Base-by-base conservation (phyloP, 164 flowering plant genomes). In the Cinnamomum micranthum region DNA sequence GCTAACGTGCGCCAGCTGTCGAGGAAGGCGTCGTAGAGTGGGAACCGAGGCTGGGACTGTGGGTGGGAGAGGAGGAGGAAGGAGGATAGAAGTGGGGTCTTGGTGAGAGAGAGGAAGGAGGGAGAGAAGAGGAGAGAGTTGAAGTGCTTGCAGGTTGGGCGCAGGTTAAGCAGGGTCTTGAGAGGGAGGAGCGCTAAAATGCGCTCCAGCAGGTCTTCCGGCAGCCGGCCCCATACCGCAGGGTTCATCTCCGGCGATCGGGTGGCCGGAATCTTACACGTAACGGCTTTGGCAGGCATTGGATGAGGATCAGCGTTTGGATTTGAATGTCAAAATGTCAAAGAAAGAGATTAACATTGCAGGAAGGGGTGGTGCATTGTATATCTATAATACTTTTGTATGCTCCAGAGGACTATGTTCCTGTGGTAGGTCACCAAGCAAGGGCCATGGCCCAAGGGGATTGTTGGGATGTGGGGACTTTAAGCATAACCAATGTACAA, bases 41-140 rank as follows among this genome's bases (percentile, higher is more conserved):
- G 81, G 77, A 77, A 84, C 9, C 69, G 77, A 27, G 27, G 76
- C 41, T 58, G 75, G 33, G 82, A 79, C 23, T 85, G 93, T 3
- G 95, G 91, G 74, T 92, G 92, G 27, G 92, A 86, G 19, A 89
- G 87, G n/a, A 92, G 73, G 69, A 90, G 82, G 55, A 86, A 89
- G 4, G 90, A 82, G 41, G 88, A 81, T 64, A 82, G 60, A 64
- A 77, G 67, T 1, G 80, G 70, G 11, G 82, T 74, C 14, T 65
- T 35, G 67, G 74, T 17, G 13, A 24, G 59, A 82, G 84, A 82
- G 14, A 87, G 68, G 81, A 88, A 91, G 51, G 81, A 68, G 11
- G 95, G 93, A 24, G 88, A 80, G 78, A 79, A 88, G 9, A 87
- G 15, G 24, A 92, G 88, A 69, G 89, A 83, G 50, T 81, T 79